These are phyloP conservation scores for Solanum megistacrolobum DNA, from an alignment of 257 asterid species.

Conservation along the genomic window DNA sequence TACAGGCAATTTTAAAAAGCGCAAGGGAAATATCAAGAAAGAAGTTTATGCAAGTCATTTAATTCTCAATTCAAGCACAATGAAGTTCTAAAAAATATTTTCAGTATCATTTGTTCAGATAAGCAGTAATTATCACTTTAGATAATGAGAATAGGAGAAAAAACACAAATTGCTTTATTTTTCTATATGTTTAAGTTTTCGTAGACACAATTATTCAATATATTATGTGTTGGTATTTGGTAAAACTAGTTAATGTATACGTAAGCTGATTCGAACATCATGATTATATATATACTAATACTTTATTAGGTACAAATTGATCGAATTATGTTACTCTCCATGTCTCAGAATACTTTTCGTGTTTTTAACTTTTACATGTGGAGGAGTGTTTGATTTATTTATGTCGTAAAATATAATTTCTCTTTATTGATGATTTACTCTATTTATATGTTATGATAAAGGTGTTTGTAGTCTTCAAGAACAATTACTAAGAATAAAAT, in stretches of 20 bases:
- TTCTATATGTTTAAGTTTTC: neutral
- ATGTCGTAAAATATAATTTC: no score
- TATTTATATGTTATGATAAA: neutral
- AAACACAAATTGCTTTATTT: neutral
- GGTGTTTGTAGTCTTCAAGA: neutral
- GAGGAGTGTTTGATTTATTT: neutral
- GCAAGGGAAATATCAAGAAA: neutral
- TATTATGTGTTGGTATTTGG: neutral
- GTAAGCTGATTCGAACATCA: neutral
- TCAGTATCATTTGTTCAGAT: neutral
- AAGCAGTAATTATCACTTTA: neutral
- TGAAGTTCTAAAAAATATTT: neutral
- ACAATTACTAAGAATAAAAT: neutral
- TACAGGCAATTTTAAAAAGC: neutral
- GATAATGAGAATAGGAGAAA: neutral
- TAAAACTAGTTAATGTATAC: neutral
- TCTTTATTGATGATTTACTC: neutral
- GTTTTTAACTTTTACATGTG: no score
- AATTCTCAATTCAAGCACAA: neutral
- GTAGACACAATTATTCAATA: neutral
- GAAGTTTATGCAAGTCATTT: neutral
- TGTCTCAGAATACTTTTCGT: no score
- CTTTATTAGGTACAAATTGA: neutral
- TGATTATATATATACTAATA: neutral
- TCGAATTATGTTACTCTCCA: neutral